These are phyloP conservation scores for Thelonectria blattea DNA, from an alignment of 2,329 filamentous ascomycete genomes.

Conservation along the genomic window DNA sequence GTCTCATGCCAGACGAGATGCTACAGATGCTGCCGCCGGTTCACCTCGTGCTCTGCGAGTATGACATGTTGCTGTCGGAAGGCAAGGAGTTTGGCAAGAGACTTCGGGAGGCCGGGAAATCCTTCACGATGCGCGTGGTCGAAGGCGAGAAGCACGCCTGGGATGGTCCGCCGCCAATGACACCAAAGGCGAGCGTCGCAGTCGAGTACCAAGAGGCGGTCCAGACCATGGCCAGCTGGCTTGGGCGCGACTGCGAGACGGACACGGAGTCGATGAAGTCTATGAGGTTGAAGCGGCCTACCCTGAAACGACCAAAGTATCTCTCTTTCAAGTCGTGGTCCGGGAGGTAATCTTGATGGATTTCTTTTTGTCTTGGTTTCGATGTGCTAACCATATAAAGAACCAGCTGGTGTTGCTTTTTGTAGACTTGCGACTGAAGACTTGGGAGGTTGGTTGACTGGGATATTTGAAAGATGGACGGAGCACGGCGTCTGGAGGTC, in stretches of 20 bases:
- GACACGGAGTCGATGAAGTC: conserved; percentile 45
- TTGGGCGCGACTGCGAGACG: conserved; percentile 46
- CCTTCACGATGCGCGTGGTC: conserved; percentile 50
- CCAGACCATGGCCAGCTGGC: conserved; percentile 49
- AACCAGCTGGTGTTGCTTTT: not conserved
- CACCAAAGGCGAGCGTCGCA: conserved; percentile 51
- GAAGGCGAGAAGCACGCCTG: conserved; percentile 54
- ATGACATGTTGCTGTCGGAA: conserved; percentile 68
- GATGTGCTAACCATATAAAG: not conserved
- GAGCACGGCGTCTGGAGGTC: not conserved
- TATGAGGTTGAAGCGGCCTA: conserved; percentile 42
- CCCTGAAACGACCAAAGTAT: conserved; percentile 41
- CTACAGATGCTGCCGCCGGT: conserved; percentile 59
- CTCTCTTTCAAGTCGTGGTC: conserved; percentile 43
- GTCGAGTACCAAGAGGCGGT: conserved; percentile 55
- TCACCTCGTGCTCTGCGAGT: conserved; percentile 67
- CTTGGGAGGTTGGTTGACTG: not conserved
- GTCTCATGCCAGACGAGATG: conserved; percentile 59
- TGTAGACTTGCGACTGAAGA: conserved; percentile 2
- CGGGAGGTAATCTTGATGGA: conserved; percentile 31
- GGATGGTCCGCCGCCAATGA: conserved; percentile 54
- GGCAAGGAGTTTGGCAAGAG: conserved; percentile 66
- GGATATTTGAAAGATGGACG: not conserved
- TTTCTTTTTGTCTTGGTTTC: not conserved
- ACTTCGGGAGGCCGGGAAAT: conserved; percentile 48